phyloP scores from a whole-genome alignment of 805 yeast species.

The Trichomonascus vanleenenianus region DNA sequence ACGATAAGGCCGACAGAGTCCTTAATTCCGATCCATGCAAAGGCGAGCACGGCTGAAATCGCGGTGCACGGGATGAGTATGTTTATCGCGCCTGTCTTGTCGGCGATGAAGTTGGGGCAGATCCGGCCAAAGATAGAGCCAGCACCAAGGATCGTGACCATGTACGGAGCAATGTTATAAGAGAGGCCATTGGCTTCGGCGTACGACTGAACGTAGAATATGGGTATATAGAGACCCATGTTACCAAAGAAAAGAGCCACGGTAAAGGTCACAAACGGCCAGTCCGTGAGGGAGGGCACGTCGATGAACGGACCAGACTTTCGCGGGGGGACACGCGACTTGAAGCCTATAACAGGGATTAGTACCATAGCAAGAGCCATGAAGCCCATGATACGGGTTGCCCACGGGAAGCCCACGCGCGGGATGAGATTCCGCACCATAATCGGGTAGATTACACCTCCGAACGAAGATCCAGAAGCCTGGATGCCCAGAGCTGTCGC shows the following conservation, averaged over 20 bases:
- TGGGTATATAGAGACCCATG: constrained; percentile 30
- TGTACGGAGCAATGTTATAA: constrained; percentile 20
- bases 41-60: constrained; percentile 8
- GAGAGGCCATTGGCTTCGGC: constrained; percentile 20
- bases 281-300: constrained; percentile 15
- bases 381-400: constrained; percentile 39
- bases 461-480: constrained; percentile 44
- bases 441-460: constrained; percentile 42
- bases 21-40: constrained; percentile 17
- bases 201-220: constrained; percentile 28
- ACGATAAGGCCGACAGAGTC: constrained; percentile 22
- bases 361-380: constrained; percentile 26
- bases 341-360: constrained; percentile 17
- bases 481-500: constrained; percentile 39
- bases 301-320: constrained; percentile 20
- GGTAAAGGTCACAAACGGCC: constrained; percentile 16
- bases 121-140: constrained; percentile 43
- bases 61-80: constrained; percentile 25
- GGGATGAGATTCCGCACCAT: constrained; percentile 36
- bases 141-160: constrained; percentile 27
- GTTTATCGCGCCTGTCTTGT: constrained; percentile 40
- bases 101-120: constrained; percentile 40
- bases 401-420: constrained; percentile 43
- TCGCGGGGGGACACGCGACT: constrained; percentile 23
- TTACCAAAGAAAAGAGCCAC: constrained; percentile 29